Percentiles rank a stretch among this genome's conserved stretches.
These are phyloP conservation scores for Exophiala calicioides DNA, from an alignment of 2,329 filamentous ascomycete genomes.

Conservation along the genomic window DNA sequence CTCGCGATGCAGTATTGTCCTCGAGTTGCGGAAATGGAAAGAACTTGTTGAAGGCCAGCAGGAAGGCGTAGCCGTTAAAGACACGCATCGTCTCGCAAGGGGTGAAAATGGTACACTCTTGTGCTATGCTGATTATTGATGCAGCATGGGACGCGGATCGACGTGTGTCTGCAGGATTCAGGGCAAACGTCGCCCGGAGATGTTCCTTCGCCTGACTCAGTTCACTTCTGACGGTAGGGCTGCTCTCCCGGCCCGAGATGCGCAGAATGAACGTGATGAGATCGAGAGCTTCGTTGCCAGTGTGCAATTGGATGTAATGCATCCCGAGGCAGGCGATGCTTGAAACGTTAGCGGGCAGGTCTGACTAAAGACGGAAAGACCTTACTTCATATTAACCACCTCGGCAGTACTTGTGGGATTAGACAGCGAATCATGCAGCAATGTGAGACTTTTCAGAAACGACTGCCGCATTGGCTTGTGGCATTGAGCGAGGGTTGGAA, in stretches of 20 bases:
- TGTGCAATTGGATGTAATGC: too few relatives aligned
- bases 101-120: not conserved
- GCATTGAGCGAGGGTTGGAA: not conserved
- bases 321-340: too few relatives aligned
- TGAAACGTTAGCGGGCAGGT: too few relatives aligned
- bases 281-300: too few relatives aligned
- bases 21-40: too few relatives aligned
- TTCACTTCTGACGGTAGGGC: too few relatives aligned
- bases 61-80: not conserved
- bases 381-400: constrained; percentile 2
- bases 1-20: too few relatives aligned
- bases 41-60: constrained; percentile 33
- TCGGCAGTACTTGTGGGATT: not conserved
- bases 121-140: not conserved
- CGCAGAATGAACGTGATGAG: too few relatives aligned
- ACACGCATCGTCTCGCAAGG: not conserved
- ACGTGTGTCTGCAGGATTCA: not conserved
- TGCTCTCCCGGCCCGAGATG: too few relatives aligned
- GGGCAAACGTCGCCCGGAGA: not conserved
- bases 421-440: constrained; percentile 1
- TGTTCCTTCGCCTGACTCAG: too few relatives aligned
- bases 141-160: not conserved
- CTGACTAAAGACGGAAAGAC: too few relatives aligned
- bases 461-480: not conserved
- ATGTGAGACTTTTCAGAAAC: not conserved